Base-by-base conservation (phyloP, 2,329 filamentous ascomycete genomes). In the Colletotrichum sp. region DNA sequence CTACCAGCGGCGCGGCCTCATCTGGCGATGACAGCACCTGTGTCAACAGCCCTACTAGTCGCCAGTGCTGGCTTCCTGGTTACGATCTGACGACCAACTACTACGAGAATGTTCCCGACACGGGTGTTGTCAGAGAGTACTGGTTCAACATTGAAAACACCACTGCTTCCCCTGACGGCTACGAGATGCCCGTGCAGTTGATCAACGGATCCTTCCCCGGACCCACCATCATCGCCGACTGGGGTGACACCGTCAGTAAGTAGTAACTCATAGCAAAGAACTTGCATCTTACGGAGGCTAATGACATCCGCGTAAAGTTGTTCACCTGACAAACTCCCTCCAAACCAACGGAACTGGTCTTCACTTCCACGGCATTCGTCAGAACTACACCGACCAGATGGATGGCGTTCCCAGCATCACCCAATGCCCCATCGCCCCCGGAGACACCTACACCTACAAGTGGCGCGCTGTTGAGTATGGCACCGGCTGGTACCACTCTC, bases 331-430 rank as follows among this genome's bases (percentile, higher is more conserved):
- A 38, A 94, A 92, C 80, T 80, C 80, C 62, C 69, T 87, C 82
- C 82, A 83, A 67, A 58, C 55, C 10, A 93, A 93, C 76, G 91
- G 91, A 36, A 93, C 91, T 9, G 87, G 87, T 10, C 89, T 93
- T 21, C 92, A 94, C 79, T 93, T 88, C 83, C 92, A 94, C 78
- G 92, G 91, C 26, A 84, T 94, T 38, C 87, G 90, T 8, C 90
- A 93, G 79, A 84, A 87, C 75, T 84, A 87, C 79, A 89, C 86
- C 63, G 89, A 88, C 77, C 84, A 89, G 72, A 85, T 89, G 67
- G 92, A 93, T 77, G 92, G 92, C 69, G 90, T 92, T 5, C 83
- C 81, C 1, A 83, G 82, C 8, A 82, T 89, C 24, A 89, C 86
- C 0, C 85, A 90, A 77, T 90, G 89, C 71, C 88, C 89, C 1